Evolutionary conservation across 495 filamentous ascomycete genomes (phyloP).

Genomic region (Penicillium fimorum): DNA sequence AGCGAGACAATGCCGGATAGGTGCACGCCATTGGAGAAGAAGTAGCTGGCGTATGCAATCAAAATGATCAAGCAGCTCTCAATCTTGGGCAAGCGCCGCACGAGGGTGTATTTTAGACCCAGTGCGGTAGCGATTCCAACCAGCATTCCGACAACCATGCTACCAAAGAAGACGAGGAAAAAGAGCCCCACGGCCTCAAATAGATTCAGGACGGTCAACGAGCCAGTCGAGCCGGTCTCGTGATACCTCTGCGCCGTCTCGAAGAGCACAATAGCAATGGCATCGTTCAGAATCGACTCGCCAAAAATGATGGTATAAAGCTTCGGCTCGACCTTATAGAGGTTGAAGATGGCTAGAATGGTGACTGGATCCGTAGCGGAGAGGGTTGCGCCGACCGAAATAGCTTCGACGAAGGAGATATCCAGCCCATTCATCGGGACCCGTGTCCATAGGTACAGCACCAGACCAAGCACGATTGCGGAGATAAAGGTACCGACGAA

Average conservation of each 20-base stretch:
- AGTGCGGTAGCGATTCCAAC: conserved; percentile 86
- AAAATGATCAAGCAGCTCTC: conserved; percentile 93
- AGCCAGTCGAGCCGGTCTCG: conserved; percentile 55
- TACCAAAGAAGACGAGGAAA: conserved; percentile 93
- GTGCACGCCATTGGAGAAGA: conserved; percentile 89
- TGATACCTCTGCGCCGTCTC: conserved; percentile 90
- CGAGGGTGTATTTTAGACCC: conserved; percentile 86
- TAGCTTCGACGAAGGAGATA: conserved; percentile 88
- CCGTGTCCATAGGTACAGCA: conserved; percentile 84
- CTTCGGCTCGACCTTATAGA: conserved; percentile 98
- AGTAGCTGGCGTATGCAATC: conserved; percentile 94
- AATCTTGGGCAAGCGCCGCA: conserved; percentile 89
- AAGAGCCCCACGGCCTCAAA: conserved; percentile 93
- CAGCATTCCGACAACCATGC: conserved; percentile 79
- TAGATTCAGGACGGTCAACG: conserved; percentile 68
- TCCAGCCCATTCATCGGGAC: conserved; percentile 81
- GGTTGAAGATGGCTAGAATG: conserved; percentile 97
- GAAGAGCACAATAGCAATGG: conserved; percentile 96
- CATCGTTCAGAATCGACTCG: conserved; percentile 96
- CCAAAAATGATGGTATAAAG: conserved; percentile 98
- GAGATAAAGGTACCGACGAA: conserved; percentile 98
- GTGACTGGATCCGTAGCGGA: conserved; percentile 97
- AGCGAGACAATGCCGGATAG: conserved; percentile 97
- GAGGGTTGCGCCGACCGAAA: conserved; percentile 91
- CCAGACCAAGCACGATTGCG: conserved; percentile 82